These are phyloP conservation scores for Fagopyrum homotropicum DNA, from an alignment of 148 eudicot species.

Conservation along the genomic window DNA sequence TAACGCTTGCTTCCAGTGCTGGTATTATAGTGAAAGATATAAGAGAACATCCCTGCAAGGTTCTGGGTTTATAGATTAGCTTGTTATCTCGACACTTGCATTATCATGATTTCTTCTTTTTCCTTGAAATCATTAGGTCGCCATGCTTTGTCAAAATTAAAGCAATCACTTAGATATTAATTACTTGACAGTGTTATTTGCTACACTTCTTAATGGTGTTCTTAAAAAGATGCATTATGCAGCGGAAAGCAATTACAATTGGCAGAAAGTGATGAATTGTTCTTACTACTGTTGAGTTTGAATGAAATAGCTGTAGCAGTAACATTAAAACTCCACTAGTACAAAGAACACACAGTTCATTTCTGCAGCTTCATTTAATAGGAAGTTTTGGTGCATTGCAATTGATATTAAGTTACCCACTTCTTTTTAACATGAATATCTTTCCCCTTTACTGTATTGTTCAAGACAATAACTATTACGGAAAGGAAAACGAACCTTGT, in stretches of 20 bases:
- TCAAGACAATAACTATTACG: not conserved
- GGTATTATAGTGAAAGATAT: not conserved
- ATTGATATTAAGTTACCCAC: not conserved
- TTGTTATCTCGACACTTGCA: not conserved
- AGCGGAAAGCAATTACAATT: not conserved
- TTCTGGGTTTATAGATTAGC: not conserved
- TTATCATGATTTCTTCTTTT: not conserved
- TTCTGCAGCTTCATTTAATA: not conserved
- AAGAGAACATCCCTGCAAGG: not conserved
- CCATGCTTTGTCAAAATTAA: not conserved
- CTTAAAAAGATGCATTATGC: not conserved
- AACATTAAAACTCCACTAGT: not conserved
- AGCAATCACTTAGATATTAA: not conserved
- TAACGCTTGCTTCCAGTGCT: not conserved
- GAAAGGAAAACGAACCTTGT: too few relatives aligned
- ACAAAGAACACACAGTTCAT: not conserved
- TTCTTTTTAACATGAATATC: not conserved
- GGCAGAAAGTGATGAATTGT: not conserved
- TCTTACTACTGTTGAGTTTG: not conserved
- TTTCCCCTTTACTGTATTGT: not conserved
- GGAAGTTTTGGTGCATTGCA: not conserved
- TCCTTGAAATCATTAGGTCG: too few relatives aligned
- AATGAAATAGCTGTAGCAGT: not conserved
- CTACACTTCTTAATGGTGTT: not conserved
- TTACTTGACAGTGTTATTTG: not conserved